A percentile compares a stretch with the other conserved stretches of the same genome.
phyloP scores from a whole-genome alignment of 345 rosid genomes.

The Clarkia xantiana region DNA sequence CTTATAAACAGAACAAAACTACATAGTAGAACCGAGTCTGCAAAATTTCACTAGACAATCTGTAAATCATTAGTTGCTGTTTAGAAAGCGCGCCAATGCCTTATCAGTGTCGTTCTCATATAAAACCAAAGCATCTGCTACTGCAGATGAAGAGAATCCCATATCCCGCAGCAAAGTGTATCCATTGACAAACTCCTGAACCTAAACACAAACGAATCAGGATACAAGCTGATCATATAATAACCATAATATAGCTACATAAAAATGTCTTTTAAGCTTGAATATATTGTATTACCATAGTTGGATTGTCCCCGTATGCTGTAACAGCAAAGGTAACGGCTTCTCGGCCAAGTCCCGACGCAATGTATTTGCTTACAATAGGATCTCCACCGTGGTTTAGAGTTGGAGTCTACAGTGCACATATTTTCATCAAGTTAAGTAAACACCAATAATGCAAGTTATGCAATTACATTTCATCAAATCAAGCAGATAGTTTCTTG shows the following conservation, averaged over 20 bases:
- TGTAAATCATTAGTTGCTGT: constrained; percentile 21
- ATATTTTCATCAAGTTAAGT: too few relatives aligned
- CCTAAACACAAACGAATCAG: constrained; percentile 18
- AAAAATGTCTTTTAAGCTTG: not conserved
- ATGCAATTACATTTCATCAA: too few relatives aligned
- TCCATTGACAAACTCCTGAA: constrained; percentile 53
- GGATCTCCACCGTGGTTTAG: constrained; percentile 44
- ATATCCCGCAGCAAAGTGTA: constrained; percentile 47
- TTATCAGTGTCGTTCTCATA: constrained; percentile 64
- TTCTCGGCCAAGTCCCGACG: constrained; percentile 53
- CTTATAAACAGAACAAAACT: too few relatives aligned
- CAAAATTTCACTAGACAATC: too few relatives aligned
- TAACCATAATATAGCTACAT: not conserved
- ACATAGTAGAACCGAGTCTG: too few relatives aligned
- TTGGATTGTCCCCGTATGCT: constrained; percentile 75
- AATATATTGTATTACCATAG: constrained; percentile 34
- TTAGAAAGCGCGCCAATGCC: constrained; percentile 61
- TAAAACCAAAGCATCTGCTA: constrained; percentile 52
- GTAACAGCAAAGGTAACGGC: constrained; percentile 66
- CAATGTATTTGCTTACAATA: constrained; percentile 47
- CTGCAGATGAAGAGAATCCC: constrained; percentile 65
- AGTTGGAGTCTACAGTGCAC: not conserved
- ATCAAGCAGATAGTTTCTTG: too few relatives aligned
- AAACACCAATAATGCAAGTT: too few relatives aligned
- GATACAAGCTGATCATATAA: not conserved